These are phyloP conservation scores for Coemansia sp. DNA, from an alignment of 192 early-diverging fungal genomes.

Conservation along the genomic window DNA sequence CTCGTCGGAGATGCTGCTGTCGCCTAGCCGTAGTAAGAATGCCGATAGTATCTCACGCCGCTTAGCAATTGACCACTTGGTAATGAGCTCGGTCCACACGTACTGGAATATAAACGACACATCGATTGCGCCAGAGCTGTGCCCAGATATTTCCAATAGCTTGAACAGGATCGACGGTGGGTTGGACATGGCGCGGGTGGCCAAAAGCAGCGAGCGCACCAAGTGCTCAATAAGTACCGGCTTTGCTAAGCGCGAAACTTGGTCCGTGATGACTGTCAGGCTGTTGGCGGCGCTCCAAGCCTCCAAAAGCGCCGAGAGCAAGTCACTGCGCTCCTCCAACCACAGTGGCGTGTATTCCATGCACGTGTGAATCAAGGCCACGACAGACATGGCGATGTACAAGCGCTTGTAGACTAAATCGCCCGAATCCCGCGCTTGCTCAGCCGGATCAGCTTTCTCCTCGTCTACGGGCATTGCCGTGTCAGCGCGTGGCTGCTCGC, in stretches of 20 bases:
- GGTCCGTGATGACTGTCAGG: constrained; percentile 14
- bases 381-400: constrained; percentile 31
- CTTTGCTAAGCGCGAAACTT: constrained; percentile 33
- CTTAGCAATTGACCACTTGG: constrained; percentile 72
- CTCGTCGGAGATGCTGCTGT: constrained; percentile 60
- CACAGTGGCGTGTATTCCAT: constrained; percentile 37
- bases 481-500: constrained; percentile 1
- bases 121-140: constrained; percentile 44
- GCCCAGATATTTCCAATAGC: constrained; percentile 43
- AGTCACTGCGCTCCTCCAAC: constrained; percentile 35
- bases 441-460: constrained; percentile 14
- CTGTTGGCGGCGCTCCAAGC: constrained; percentile 22
- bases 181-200: constrained; percentile 33
- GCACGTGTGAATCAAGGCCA: constrained; percentile 26
- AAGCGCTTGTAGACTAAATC: constrained; percentile 28
- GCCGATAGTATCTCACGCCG: constrained; percentile 46
- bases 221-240: constrained; percentile 37
- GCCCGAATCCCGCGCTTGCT: not conserved
- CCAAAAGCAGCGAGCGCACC: constrained; percentile 36
- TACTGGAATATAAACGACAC: constrained; percentile 42
- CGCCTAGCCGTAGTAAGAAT: constrained; percentile 77
- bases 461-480: constrained; percentile 26
- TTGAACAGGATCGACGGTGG: constrained; percentile 43
- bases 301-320: constrained; percentile 32
- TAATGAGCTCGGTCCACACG: constrained; percentile 46